Base-by-base conservation (phyloP, 768 basidiomycete genomes). In the Rhodotorula kratochvilovae region DNA sequence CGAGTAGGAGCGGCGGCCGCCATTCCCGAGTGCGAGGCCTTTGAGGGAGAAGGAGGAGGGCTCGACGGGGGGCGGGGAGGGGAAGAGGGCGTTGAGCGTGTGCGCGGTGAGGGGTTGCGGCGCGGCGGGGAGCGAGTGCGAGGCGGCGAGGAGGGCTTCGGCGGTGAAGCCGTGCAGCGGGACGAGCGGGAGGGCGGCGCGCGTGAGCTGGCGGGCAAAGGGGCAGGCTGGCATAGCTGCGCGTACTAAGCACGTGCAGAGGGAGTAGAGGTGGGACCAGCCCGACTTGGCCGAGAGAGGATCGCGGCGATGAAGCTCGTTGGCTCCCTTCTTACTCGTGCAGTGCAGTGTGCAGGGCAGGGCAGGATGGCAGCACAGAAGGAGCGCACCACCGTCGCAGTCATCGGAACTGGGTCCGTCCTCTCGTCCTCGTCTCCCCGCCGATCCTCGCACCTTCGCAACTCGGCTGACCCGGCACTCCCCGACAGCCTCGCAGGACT, bases 401-500 rank as follows among this genome's bases (percentile, higher is more conserved):
- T 36, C 57, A 50, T 56, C 43, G 33, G 39, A 56, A 54, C 56
- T 29, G 31, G 29, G 27, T 31, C 45, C 17, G 43, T n/a, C 25
- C 33, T 29, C 55, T 53, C 31, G 35, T 35, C 15, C 21, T 48
- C 48, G 2, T 13, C 23, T 27, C 48, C 19, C 3, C 21, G 19
- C 11, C 21, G 45, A 46, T 25, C 10, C n/a, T 50, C 42, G 51
- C 27, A 8, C 35, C 27, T 17, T 55, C 19, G 15, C 7, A n/a
- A n/a, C 33, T 45, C 25, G 27, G 46, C 10, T 11, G 7, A 1
- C 48, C 6, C n/a, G 8, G 5, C n/a, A 33, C 16, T 56, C 50
- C 15, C 27, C 31, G 16, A 29, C 69, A 74, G 73, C 31, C 83
- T 91, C 11, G 88, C 89, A 33, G 89, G 89, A 8, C 82, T 90